Base-by-base conservation (phyloP, 2,329 filamentous ascomycete genomes). In the Colletotrichum somersetense region DNA sequence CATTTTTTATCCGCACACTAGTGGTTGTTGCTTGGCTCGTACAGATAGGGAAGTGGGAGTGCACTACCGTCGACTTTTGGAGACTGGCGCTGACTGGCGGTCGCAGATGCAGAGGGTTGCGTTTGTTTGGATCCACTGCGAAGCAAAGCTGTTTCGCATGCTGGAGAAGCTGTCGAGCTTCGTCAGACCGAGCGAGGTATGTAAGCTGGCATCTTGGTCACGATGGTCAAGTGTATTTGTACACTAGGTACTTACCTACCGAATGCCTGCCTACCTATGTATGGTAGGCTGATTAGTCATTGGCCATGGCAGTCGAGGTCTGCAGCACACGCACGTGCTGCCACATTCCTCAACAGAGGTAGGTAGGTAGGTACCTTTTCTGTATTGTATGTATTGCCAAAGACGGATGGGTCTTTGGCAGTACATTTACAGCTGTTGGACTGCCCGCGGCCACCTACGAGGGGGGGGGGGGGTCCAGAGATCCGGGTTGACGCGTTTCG, bases 1-100 rank as follows among this genome's bases (percentile, higher is more conserved):
- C 59, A 58, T 55, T 68, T 63, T 68, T 72, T 68, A 58, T 63
- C 69, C 65, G 69, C 44, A 68, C 53, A 55, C 69, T 71, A 71
- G 64, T 35, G 33, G 50, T 18, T 46, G 50, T 18, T 46, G 53
- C 53, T 66, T 52, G 62, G 35, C 53, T 59, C 26, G 46, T 23
- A 23, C 23, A 55, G 38, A 40, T 38, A 23, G 5, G 12, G 6
- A 44, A 10, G n/a, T 14, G 6, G 26, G n/a, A 23, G n/a, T 42
- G 18, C 57, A 30, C 40, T 61, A 40, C 11, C 38, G 38, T 14
- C 6, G 56, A 23, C 20, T 35, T n/a, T n/a, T 44, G 38, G 57
- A 38, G 23, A 26, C 40, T 62, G 64, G 64, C 57, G 48, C 64
- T 67, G 63, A 57, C 48, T 38, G 52, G 53, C 48, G 20, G 62